Conservation (phyloP, 2,329 filamentous ascomycete species). For the Myrmaecium sp. region DNA sequence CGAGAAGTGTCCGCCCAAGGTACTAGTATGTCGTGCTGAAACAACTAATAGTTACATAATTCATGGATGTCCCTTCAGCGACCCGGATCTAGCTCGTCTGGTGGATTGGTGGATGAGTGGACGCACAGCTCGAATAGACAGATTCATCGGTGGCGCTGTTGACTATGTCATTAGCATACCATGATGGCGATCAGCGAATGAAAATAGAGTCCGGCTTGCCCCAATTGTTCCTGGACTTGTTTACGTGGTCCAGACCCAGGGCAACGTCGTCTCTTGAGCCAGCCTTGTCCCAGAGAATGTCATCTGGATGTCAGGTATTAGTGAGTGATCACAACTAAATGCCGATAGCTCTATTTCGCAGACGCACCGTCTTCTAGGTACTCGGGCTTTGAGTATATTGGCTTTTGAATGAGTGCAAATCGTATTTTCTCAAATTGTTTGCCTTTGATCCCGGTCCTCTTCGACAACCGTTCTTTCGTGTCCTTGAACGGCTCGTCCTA, state of each 20-base stretch:
- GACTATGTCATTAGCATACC: too few species aligned
- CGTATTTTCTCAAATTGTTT: slow-evolving; percentile 99
- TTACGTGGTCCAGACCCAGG: slow-evolving; percentile 42
- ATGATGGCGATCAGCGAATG: slow-evolving; percentile 29
- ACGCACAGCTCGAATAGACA: not conserved
- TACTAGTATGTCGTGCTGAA: too few species aligned
- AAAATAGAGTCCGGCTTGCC: slow-evolving; percentile 45
- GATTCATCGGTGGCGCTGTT: too few species aligned
- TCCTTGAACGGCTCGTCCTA: slow-evolving; percentile 76
- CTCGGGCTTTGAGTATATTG: slow-evolving; percentile 56
- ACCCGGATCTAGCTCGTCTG: too few species aligned
- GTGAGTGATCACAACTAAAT: not conserved
- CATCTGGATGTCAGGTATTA: slow-evolving; percentile 19
- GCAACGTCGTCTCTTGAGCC: slow-evolving; percentile 21
- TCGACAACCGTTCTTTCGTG: slow-evolving; percentile 86
- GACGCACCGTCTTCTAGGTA: slow-evolving; percentile 76
- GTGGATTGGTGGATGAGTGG: too few species aligned
- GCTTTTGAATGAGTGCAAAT: slow-evolving; percentile 57
- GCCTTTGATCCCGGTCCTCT: slow-evolving; percentile 84
- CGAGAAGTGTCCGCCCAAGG: too few species aligned
- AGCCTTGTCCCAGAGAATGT: slow-evolving; percentile 28
- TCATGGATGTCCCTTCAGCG: too few species aligned
- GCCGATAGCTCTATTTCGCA: not conserved
- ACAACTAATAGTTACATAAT: too few species aligned
- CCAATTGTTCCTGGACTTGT: slow-evolving; percentile 43